Evolutionary conservation across 306 rosid genomes (phyloP).

Genomic region (Sicyos baderoa): DNA sequence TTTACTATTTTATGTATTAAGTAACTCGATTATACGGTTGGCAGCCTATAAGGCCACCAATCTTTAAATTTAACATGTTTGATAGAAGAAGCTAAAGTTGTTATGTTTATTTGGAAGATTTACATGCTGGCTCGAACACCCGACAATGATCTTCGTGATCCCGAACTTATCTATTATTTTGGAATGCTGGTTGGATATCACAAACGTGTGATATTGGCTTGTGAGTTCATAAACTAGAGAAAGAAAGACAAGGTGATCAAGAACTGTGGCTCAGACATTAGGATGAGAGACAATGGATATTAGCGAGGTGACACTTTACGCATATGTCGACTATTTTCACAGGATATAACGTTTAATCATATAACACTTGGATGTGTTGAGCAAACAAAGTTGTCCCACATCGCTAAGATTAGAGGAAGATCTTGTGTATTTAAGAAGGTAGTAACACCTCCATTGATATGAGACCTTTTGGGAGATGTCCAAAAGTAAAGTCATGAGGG

Average conservation of each 20-base stretch:
- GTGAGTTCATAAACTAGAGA: neutral
- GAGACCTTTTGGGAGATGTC: no score
- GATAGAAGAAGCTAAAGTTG: neutral
- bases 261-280: neutral
- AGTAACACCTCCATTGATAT: no score
- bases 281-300: neutral
- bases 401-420: neutral
- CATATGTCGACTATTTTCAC: no score
- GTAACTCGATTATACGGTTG: neutral
- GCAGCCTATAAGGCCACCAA: neutral
- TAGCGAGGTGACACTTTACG: neutral
- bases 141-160: neutral
- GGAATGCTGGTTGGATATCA: neutral
- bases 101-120: neutral
- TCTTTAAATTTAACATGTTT: neutral
- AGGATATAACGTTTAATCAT: no score
- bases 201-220: neutral
- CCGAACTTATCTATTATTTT: neutral
- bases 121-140: neutral
- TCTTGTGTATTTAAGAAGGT: no score
- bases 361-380: neutral
- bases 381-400: neutral
- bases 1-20: no score
- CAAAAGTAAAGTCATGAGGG: no score
- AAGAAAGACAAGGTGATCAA: neutral